A percentile compares a stretch with the other conserved stretches of the same genome.
Evolutionary conservation across 2,329 filamentous ascomycete genomes (phyloP).

Genomic region (Gremmenia infestans): DNA sequence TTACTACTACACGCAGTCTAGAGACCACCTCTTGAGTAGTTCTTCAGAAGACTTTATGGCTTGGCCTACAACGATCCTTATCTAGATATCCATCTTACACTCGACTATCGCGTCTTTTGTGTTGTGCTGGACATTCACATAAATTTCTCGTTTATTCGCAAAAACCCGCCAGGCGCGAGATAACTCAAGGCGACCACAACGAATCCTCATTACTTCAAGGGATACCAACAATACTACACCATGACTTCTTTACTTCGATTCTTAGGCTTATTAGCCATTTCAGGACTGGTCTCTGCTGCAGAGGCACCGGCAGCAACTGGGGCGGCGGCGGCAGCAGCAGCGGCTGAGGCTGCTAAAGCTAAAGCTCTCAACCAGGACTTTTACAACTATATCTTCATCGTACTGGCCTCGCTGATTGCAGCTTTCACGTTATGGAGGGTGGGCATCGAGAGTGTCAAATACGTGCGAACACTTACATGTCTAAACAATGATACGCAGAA

Average conservation of each 20-base stretch:
- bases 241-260: constrained; percentile 22
- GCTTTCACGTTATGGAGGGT: constrained; percentile 65
- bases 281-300: constrained; percentile 16
- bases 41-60: background rate
- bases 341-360: constrained; percentile 18
- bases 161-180: constrained; percentile 2
- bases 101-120: constrained; percentile 14
- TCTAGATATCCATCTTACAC: constrained; percentile 2
- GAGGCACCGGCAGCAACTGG: constrained; percentile 13
- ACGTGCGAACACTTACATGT: constrained; percentile 69
- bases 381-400: constrained; percentile 55
- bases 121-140: constrained; percentile 21
- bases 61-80: background rate
- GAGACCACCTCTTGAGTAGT: background rate
- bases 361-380: constrained; percentile 45
- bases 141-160: constrained; percentile 4
- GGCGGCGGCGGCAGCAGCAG: constrained; percentile 9
- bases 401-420: constrained; percentile 58
- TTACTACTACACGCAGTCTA: background rate
- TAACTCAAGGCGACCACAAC: background rate
- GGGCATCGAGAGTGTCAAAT: constrained; percentile 53
- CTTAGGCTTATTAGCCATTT: constrained; percentile 20
- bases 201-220: background rate
- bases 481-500: constrained; percentile 74
- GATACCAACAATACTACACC: background rate